Base-by-base conservation (phyloP, 225 moss, liverwort and hornwort species). In the Sphagnum contortum region DNA sequence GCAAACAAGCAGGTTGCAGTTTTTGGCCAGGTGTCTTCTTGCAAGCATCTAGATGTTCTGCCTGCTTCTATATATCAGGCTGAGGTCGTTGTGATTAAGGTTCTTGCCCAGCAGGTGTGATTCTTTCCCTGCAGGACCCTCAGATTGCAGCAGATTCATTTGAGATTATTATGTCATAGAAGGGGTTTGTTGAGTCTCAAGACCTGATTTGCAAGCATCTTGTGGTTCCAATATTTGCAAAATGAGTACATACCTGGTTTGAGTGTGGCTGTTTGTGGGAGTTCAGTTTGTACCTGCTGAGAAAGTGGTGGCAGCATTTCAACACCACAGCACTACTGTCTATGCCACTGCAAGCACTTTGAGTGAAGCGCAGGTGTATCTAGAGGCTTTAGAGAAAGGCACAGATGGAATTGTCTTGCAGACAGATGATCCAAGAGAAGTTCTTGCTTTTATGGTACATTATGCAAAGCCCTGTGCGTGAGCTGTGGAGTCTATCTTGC, bases 281-380 rank as follows among this genome's bases (percentile, higher is more conserved):
- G 29, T 29, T 65, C 83, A 95, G 90, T 84, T 92, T 50, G 88
- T 92, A 66, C 79, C 89, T 13, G 89, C 92, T 14, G 92, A 88
- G 76, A 95, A 85, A 57, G 88, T 92, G 88, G 81, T 95, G 66
- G 90, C 95, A 66, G 88, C 90, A 49, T 92, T 91, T 74, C 92
- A 90, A 73, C 81, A 83, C 60, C 87, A 86, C 61, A 79, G 61
- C 57, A 79, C 92, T 14, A 79, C 79, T 13, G 76, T 92, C 12
- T 95, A 86, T 77, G 95, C 92, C 44, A 92, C 90, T 2, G 92
- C 92, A 4, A 79, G 59, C 62, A 83, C 59, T 63, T 91, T 88
- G 51, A 46, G 59, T 55, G 92, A 85, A 73, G 95, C 91, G 59
- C 88, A 80, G 70, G 80, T 80, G 45, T 95, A 81, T 63, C 78